phyloP scores from a whole-genome alignment of 352 stramenopile species.

The Pythium oligandrum region DNA sequence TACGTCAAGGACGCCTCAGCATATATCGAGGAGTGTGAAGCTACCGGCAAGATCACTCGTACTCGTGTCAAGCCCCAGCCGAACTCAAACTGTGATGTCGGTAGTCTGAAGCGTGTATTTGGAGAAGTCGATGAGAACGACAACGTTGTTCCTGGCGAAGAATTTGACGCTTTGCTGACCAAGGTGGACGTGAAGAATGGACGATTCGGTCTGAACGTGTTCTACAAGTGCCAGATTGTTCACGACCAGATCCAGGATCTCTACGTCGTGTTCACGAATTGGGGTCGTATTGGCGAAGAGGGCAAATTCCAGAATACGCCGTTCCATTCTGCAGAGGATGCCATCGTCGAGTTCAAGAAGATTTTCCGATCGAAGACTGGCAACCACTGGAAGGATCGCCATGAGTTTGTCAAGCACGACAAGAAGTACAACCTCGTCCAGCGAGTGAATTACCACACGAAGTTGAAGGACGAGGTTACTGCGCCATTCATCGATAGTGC shows the following conservation, averaged over 20 bases:
- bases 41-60: slow-evolving; percentile 49
- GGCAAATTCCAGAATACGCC: slow-evolving; percentile 80
- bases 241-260: slow-evolving; percentile 62
- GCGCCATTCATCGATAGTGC: slow-evolving; percentile 41
- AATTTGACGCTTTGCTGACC: slow-evolving; percentile 52
- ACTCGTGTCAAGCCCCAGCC: slow-evolving; percentile 36
- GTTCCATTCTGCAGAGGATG: slow-evolving; percentile 46
- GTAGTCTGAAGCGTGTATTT: slow-evolving; percentile 40
- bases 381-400: slow-evolving; percentile 52
- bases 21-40: slow-evolving; percentile 49
- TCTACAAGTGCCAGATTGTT: slow-evolving; percentile 72
- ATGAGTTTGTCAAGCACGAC: slow-evolving; percentile 47
- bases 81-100: slow-evolving; percentile 55
- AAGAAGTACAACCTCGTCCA: slow-evolving; percentile 78
- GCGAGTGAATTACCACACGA: slow-evolving; percentile 49
- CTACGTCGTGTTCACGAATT: slow-evolving; percentile 79
- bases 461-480: slow-evolving; percentile 51
- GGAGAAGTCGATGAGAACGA: slow-evolving; percentile 21
- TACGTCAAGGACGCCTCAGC: slow-evolving; percentile 43
- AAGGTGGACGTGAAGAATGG: slow-evolving; percentile 77
- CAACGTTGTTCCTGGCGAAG: slow-evolving; percentile 27
- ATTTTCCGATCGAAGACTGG: slow-evolving; percentile 77
- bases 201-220: slow-evolving; percentile 69
- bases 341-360: slow-evolving; percentile 73
- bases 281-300: slow-evolving; percentile 64